phyloP scores from a whole-genome alignment of 257 asterid genomes.

The Mentha longifolia region DNA sequence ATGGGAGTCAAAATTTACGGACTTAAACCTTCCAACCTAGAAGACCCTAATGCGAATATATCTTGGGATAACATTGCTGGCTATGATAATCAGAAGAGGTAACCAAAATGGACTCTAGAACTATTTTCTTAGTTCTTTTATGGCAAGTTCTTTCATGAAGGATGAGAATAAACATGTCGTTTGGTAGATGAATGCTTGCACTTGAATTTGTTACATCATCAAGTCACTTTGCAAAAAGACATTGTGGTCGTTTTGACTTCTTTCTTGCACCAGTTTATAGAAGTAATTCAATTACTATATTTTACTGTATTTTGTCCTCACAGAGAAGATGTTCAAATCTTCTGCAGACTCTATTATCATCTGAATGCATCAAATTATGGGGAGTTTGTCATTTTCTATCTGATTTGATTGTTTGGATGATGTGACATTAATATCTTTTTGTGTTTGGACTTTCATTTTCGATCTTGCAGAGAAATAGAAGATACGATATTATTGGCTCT shows the following conservation, averaged over 20 bases:
- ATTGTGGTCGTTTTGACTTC: constrained; percentile 9
- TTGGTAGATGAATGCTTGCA: constrained; percentile 27
- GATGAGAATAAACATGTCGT: background rate
- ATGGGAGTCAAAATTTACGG: constrained; percentile 94
- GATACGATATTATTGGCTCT: constrained; percentile 89
- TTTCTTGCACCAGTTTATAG: constrained; percentile 8
- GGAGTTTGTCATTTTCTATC: constrained; percentile 22
- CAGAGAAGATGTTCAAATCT: constrained; percentile 1
- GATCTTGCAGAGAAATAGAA: constrained; percentile 71
- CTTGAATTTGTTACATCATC: background rate
- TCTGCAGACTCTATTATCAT: constrained; percentile 9
- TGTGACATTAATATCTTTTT: constrained; percentile 12
- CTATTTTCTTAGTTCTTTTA: constrained; percentile 24
- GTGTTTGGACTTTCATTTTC: constrained; percentile 25
- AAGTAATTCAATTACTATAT: constrained; percentile 16
- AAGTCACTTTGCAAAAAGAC: background rate
- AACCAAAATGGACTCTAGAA: constrained; percentile 18
- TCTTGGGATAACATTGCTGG: constrained; percentile 98
- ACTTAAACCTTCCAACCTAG: constrained; percentile 50
- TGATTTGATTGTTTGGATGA: constrained; percentile 14
- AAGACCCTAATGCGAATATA: constrained; percentile 52
- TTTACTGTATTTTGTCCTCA: constrained; percentile 2
- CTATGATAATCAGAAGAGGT: constrained; percentile 84
- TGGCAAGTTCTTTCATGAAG: constrained; percentile 5
- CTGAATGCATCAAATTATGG: constrained; percentile 19